Conservation (phyloP, 768 basidiomycete genomes). For the Coprinopsis sp. region DNA sequence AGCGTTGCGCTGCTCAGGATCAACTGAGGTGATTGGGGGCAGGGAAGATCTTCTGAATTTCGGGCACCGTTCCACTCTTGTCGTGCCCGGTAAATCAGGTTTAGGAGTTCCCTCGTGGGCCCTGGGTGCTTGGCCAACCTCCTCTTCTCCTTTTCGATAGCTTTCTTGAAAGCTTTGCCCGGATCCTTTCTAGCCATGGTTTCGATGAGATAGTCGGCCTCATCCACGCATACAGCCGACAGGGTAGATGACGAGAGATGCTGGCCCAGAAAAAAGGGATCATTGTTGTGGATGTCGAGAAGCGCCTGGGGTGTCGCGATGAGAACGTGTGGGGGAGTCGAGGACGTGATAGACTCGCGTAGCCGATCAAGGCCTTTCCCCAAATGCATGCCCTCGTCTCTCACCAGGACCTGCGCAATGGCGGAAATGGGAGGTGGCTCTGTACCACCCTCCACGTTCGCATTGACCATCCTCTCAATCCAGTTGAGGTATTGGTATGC, state of each 20-base stretch:
- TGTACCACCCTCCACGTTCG: slow-evolving; percentile 17
- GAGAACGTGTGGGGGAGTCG: slow-evolving; percentile 53
- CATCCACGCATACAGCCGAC: slow-evolving; percentile 65
- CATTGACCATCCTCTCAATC: slow-evolving; percentile 49
- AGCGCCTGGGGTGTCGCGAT: slow-evolving; percentile 71
- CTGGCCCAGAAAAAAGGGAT: slow-evolving; percentile 41
- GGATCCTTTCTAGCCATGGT: slow-evolving; percentile 40
- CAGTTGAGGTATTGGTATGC: slow-evolving; percentile 64
- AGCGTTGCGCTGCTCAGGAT: slow-evolving; percentile 72
- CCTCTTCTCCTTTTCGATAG: slow-evolving; percentile 33
- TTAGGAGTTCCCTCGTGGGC: slow-evolving; percentile 54
- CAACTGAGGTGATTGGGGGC: slow-evolving; percentile 46
- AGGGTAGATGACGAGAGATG: slow-evolving; percentile 24
- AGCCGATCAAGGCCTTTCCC: slow-evolving; percentile 35
- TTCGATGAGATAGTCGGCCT: slow-evolving; percentile 69
- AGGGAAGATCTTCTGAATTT: slow-evolving; percentile 18
- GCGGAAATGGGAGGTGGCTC: slow-evolving; percentile 30
- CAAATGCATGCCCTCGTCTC: slow-evolving; percentile 41
- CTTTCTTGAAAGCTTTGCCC: slow-evolving; percentile 32
- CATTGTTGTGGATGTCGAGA: slow-evolving; percentile 46
- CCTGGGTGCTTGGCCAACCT: slow-evolving; percentile 52
- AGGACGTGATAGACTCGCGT: slow-evolving; percentile 22
- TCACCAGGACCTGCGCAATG: slow-evolving; percentile 58
- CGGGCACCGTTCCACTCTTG: slow-evolving; percentile 24
- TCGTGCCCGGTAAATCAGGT: slow-evolving; percentile 44